Percentiles rank a stretch among this genome's conserved stretches.
Evolutionary conservation across 148 eudicot species (phyloP).

Genomic region (Diospyros kaki): DNA sequence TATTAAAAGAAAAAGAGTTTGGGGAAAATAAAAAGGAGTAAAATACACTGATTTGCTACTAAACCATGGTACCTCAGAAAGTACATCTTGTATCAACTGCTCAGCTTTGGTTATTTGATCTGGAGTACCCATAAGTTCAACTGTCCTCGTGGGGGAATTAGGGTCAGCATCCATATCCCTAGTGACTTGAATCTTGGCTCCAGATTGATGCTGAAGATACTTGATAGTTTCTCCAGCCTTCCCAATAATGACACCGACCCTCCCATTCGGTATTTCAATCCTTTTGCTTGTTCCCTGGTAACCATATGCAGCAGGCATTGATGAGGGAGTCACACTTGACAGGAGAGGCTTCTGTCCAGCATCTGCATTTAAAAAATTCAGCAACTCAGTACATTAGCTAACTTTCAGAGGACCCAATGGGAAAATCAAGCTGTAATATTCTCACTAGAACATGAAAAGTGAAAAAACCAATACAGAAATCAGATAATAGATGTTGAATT

Average conservation of each 20-base stretch:
- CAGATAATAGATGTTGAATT: too few relatives aligned
- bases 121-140: slow-evolving; percentile 74
- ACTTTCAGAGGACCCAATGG: not conserved
- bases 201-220: slow-evolving; percentile 84
- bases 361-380: slow-evolving; percentile 29
- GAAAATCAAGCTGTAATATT: too few relatives aligned
- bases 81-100: slow-evolving; percentile 73
- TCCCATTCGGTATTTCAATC: slow-evolving; percentile 85
- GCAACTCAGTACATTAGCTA: not conserved
- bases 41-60: not conserved
- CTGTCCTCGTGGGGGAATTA: slow-evolving; percentile 46
- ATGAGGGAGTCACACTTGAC: slow-evolving; percentile 29
- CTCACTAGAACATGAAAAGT: too few relatives aligned
- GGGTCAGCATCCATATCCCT: slow-evolving; percentile 90
- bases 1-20: too few relatives aligned
- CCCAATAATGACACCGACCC: slow-evolving; percentile 97
- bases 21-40: too few relatives aligned
- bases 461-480: too few relatives aligned
- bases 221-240: slow-evolving; percentile 94
- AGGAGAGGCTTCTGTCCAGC: slow-evolving; percentile 40
- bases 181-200: slow-evolving; percentile 95
- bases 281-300: slow-evolving; percentile 59
- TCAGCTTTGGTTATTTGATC: slow-evolving; percentile 88
- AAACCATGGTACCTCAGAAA: slow-evolving; percentile 61
- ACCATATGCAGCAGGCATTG: slow-evolving; percentile 44